phyloP scores from a whole-genome alignment of 768 basidiomycete species.

The Agrocybe praecox region DNA sequence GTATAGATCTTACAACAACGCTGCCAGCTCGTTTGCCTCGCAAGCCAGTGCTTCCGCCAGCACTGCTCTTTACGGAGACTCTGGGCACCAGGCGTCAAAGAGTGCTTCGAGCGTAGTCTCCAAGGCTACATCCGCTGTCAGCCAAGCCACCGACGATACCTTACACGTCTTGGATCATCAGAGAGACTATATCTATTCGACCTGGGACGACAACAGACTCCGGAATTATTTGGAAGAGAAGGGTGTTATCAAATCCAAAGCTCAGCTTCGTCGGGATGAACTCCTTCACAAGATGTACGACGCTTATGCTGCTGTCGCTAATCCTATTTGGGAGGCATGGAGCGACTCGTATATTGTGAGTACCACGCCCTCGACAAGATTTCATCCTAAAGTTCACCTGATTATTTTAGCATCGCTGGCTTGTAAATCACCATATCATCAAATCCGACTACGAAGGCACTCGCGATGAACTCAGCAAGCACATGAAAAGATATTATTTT shows the following conservation, averaged over 20 bases:
- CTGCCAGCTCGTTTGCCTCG: conserved; percentile 57
- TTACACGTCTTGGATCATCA: conserved; percentile 61
- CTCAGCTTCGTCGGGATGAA: conserved; percentile 64
- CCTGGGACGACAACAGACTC: conserved; percentile 84
- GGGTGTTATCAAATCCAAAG: conserved; percentile 66
- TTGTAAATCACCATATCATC: conserved; percentile 75
- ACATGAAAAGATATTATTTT: conserved; percentile 86
- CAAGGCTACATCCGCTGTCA: conserved; percentile 24
- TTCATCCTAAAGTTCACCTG: background rate
- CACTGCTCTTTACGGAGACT: conserved; percentile 52
- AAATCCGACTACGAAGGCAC: conserved; percentile 51
- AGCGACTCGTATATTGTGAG: conserved; percentile 80
- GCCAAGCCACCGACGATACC: conserved; percentile 57
- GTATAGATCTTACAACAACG: conserved; percentile 60
- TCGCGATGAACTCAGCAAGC: conserved; percentile 60
- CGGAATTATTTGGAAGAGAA: conserved; percentile 74
- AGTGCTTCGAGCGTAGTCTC: conserved; percentile 40
- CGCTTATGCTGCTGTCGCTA: conserved; percentile 61
- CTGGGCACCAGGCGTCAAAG: conserved; percentile 38
- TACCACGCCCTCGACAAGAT: background rate
- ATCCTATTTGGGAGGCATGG: conserved; percentile 85
- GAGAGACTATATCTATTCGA: conserved; percentile 87
- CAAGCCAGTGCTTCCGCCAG: conserved; percentile 50
- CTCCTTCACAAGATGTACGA: conserved; percentile 69
- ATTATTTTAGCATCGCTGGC: conserved; percentile 71